Conservation (phyloP, 1,284 basidiomycete genomes). For the Fomitiporia mediterranea region DNA sequence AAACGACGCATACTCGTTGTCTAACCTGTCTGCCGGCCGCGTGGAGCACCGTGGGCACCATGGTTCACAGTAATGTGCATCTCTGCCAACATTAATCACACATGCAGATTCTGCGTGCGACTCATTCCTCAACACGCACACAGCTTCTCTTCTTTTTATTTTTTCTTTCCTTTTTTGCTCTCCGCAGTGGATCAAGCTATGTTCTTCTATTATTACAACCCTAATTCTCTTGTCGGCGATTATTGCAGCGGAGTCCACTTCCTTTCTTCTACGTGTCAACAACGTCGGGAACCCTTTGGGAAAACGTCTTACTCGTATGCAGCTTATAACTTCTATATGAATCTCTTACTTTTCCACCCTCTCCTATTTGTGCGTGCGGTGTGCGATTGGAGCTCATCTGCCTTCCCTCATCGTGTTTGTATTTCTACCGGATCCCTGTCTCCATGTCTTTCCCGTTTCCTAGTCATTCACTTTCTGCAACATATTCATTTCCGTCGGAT, state of each 20-base stretch:
- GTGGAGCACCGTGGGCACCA: constrained; percentile 15
- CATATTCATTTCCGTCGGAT: neutral
- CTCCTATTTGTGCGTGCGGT: neutral
- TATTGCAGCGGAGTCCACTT: neutral
- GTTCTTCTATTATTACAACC: constrained; percentile 1
- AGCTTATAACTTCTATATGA: constrained; percentile 14
- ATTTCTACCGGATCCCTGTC: neutral
- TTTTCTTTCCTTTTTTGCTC: constrained; percentile 7
- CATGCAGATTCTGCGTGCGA: constrained; percentile 3
- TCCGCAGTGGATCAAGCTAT: neutral
- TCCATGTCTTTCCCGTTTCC: neutral
- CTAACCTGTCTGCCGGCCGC: constrained; percentile 9
- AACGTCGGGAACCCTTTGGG: constrained; percentile 9
- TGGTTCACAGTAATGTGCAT: constrained; percentile 4
- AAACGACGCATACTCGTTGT: constrained; percentile 1
- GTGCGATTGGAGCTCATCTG: constrained; percentile 5
- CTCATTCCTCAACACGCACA: neutral
- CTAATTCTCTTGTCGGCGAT: constrained; percentile 11
- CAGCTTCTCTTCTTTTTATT: neutral
- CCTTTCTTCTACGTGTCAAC: neutral
- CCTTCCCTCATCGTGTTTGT: constrained; percentile 12
- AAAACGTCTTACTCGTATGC: constrained; percentile 11
- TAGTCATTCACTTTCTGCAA: constrained; percentile 1
- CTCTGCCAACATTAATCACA: neutral
- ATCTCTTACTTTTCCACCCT: neutral